Conservation (phyloP, 2,329 filamentous ascomycete species). For the Trichoderma sp. region DNA sequence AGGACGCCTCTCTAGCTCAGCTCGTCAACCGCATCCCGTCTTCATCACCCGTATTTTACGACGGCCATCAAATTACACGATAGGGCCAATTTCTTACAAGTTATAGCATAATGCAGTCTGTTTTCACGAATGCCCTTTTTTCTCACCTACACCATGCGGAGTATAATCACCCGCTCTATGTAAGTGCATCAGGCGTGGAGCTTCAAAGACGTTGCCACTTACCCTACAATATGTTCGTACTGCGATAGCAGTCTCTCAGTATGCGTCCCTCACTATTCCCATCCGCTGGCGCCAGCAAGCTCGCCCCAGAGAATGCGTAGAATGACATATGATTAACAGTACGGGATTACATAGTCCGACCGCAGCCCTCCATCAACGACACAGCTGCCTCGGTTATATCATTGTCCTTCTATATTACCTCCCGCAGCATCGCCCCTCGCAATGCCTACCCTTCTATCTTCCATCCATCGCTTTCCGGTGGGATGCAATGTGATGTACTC, state of each 20-base stretch:
- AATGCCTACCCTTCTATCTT: not conserved
- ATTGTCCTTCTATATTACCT: not conserved
- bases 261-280: not conserved
- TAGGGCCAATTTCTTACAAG: too few relatives aligned
- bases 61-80: too few relatives aligned
- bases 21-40: not conserved
- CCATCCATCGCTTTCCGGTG: not conserved
- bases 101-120: not conserved
- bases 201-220: not conserved
- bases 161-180: not conserved
- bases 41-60: not conserved
- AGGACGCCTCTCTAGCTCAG: not conserved
- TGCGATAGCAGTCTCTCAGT: not conserved
- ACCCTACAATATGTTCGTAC: not conserved
- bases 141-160: not conserved
- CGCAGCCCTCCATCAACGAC: not conserved
- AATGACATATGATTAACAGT: not conserved
- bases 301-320: not conserved
- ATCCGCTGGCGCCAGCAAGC: not conserved
- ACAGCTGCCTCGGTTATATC: not conserved
- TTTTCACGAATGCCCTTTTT: not conserved
- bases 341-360: too few relatives aligned
- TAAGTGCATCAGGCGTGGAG: not conserved
- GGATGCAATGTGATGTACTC: not conserved
- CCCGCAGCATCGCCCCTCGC: not conserved